Evolutionary conservation across 2,329 filamentous ascomycete genomes (phyloP), one percentile per base, ranked within the genome.

Genomic region (Apiospora marii): DNA sequence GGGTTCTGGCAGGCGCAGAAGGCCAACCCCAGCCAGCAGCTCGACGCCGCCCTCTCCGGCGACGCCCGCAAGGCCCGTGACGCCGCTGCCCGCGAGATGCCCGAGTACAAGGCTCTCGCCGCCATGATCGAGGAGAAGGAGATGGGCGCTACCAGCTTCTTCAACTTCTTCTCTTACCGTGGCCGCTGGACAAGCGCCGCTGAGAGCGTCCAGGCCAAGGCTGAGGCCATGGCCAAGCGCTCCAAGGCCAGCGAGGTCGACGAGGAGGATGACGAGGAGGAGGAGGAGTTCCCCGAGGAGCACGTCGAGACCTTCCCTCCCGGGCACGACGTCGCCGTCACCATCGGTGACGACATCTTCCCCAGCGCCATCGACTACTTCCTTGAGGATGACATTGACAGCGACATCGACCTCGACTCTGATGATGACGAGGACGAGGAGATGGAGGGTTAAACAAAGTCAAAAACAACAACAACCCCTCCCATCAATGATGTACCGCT

Each of bases 151-250:
- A 77, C 87, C 49, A 91, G 88, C 81, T 93, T 94, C 85, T 94
- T 94, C 80, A 88, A 89, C 69, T 92, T 91, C 86, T 94, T 94
- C 80, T 90, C 88, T 16, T 94, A 90, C 82, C 88, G 83, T 76
- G 90, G 85, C 75, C 82, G 87, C 71, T 89, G 87, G 78, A 85
- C 93, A 74, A 88, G 85, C 67, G 89, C 88, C 1, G 89, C 91
- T 78, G 89, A 93, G 83, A 89, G 86, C 64, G 84, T 83, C 75
- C 83, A 86, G 74, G 90, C 89, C 43, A 84, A 87, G 58, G 84
- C 83, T 76, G 83, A 86, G 74, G 90, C 89, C 41, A 83, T 84
- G 78, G 81, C 79, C 44, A 82, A 82, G 72, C 78, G 79, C 37
- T 74, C 72, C 71, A 76, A 78, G 70, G 72, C 74, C 71, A 75